phyloP scores from a whole-genome alignment of 495 filamentous ascomycete genomes.

The Talaromyces wortmannii region DNA sequence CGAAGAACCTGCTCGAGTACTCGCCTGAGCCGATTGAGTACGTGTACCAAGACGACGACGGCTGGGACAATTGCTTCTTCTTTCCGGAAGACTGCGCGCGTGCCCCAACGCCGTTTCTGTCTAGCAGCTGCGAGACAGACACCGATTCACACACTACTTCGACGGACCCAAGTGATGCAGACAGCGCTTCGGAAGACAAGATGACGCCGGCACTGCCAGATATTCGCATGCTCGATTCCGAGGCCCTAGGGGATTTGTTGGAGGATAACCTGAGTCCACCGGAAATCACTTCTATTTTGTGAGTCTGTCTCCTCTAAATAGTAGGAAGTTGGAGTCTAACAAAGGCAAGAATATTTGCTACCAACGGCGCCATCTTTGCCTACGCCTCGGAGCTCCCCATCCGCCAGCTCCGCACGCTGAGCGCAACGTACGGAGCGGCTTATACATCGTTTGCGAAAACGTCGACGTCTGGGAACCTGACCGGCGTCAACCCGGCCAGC shows the following conservation, averaged over 20 bases:
- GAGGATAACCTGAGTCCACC: slow-evolving; percentile 42
- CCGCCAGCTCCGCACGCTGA: slow-evolving; percentile 37
- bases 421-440: slow-evolving; percentile 40
- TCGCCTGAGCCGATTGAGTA: slow-evolving; percentile 40
- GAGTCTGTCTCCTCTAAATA: slow-evolving; percentile 4
- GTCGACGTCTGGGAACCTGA: slow-evolving; percentile 39
- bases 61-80: slow-evolving; percentile 39
- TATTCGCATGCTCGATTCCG: slow-evolving; percentile 42
- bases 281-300: slow-evolving; percentile 43
- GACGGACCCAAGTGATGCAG: slow-evolving; percentile 6
- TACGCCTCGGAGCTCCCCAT: slow-evolving; percentile 35
- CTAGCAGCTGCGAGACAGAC: slow-evolving; percentile 6
- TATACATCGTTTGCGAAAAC: slow-evolving; percentile 42
- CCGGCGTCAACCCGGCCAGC: slow-evolving; percentile 39
- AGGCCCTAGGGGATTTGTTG: slow-evolving; percentile 37
- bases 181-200: slow-evolving; percentile 15
- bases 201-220: slow-evolving; percentile 43
- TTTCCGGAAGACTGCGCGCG: slow-evolving; percentile 42
- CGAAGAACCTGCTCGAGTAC: slow-evolving; percentile 31
- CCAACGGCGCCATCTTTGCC: slow-evolving; percentile 41
- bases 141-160: background rate
- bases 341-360: slow-evolving; percentile 26
- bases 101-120: slow-evolving; percentile 21
- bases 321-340: background rate
- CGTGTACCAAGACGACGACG: slow-evolving; percentile 41